Evolutionary conservation across 179 eudicot species (phyloP), one percentile per base, ranked within the genome.

Genomic region (Beta corolliflora): DNA sequence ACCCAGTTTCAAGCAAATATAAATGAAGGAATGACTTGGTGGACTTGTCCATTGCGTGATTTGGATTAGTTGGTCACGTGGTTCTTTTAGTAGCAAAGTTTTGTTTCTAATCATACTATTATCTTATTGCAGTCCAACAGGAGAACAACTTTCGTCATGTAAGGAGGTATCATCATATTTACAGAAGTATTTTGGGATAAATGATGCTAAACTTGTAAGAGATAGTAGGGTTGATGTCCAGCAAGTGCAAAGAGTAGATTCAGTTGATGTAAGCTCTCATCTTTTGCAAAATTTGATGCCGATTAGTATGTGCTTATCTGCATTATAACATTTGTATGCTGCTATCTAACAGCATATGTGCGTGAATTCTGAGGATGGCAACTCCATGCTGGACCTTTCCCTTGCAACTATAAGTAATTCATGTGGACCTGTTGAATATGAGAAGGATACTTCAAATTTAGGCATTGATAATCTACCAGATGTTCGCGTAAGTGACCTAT

Each of bases 91-190:
- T 45, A 36, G 18, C 12, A 14, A 31, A 5, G 14, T 58, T 25
- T 70, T 48, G 77, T 69, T 16, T 77, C 56, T 19, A 48, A 4
- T 48, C 41, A 60, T 56, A 73, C 44, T n/a, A 55, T 50, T 79
- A 3, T 72, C 73, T 77, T 81, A 53, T 76, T 81, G 66, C 87
- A 92, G 95, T 84, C 95, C 95, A 70, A 80, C 85, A 65, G 93
- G 95, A 85, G 88, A 90, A 84, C 91, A 90, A 21, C 86, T 92
- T 82, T 10, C 82, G 77, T 86, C 95, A 56, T 89, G 93, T 87
- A 90, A 86, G 78, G 95, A 92, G 76, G 93, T 84, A 75, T 84
- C 92, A 19, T 87, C 89, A n/a, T 92, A 85, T 89, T 82, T 92
- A 71, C 83, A 81, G 58, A 85, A 92, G 60, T 81, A 90, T 77